A percentile compares a stretch with the other conserved stretches of the same genome.
Conservation (phyloP, 768 basidiomycete species). For the Coprinopsis sp. region DNA sequence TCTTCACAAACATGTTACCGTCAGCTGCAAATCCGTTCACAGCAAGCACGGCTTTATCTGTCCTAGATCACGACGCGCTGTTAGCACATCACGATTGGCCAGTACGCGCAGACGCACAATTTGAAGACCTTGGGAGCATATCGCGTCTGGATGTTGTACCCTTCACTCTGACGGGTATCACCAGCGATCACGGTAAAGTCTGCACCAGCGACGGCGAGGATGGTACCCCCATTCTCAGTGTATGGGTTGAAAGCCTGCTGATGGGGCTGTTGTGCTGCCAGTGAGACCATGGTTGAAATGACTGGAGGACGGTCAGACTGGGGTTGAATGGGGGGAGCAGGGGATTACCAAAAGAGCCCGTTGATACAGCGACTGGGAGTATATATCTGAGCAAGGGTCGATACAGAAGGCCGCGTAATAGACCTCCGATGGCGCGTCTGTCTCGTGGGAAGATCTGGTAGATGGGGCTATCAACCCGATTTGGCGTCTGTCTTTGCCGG, state of each 20-base stretch:
- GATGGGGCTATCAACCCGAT: constrained; percentile 11
- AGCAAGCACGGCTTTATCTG: constrained; percentile 88
- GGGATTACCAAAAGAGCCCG: constrained; percentile 18
- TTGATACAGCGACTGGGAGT: constrained; percentile 16
- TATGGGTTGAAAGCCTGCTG: constrained; percentile 82
- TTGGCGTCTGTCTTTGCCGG: neutral
- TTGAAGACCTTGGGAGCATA: constrained; percentile 95
- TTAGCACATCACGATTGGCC: constrained; percentile 4
- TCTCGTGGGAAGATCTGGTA: constrained; percentile 32
- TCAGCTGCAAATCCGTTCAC: constrained; percentile 98
- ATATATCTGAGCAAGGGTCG: constrained; percentile 25
- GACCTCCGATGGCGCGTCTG: constrained; percentile 33
- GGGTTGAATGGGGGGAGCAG: constrained; percentile 11
- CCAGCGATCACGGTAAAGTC: constrained; percentile 95
- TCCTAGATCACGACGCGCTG: constrained; percentile 42
- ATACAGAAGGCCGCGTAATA: constrained; percentile 40
- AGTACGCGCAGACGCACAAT: constrained; percentile 55
- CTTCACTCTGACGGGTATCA: constrained; percentile 94
- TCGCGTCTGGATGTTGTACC: constrained; percentile 96
- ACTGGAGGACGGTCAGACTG: constrained; percentile 23
- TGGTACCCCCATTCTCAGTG: constrained; percentile 91
- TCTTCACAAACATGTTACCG: constrained; percentile 96
- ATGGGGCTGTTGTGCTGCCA: constrained; percentile 35
- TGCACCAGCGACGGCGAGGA: constrained; percentile 90
- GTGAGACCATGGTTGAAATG: constrained; percentile 25